phyloP scores from a whole-genome alignment of 225 moss, liverwort and hornwort species.

The Takakia lepidozioides region DNA sequence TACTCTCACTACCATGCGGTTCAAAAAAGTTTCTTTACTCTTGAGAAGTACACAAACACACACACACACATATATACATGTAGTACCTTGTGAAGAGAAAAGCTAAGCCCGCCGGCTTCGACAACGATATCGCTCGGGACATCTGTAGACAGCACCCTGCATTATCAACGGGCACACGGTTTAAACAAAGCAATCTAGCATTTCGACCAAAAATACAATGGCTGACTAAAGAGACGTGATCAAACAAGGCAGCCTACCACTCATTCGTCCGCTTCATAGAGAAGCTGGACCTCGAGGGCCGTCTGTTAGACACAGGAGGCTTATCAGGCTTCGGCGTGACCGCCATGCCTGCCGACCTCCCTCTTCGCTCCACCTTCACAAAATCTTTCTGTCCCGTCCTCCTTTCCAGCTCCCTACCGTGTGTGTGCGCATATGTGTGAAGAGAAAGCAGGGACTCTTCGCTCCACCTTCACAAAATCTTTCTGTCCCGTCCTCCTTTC shows the following conservation, averaged over 20 bases:
- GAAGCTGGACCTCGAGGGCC: constrained; percentile 84
- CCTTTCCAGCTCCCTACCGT: background rate
- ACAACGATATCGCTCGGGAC: constrained; percentile 97
- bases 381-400: constrained; percentile 6
- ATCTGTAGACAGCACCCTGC: constrained; percentile 95
- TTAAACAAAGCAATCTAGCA: constrained; percentile 2
- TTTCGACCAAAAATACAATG: background rate
- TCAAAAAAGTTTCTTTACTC: no score
- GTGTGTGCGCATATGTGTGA: no score
- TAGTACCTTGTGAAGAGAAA: constrained; percentile 87
- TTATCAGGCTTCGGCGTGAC: constrained; percentile 77
- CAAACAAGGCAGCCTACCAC: constrained; percentile 31
- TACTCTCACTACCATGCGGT: no score
- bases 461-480: constrained; percentile 40
- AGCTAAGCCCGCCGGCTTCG: constrained; percentile 90
- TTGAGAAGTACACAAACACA: no score
- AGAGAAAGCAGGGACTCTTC: no score
- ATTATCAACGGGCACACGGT: constrained; percentile 1
- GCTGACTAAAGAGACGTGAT: background rate
- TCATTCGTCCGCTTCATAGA: constrained; percentile 99
- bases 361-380: constrained; percentile 59
- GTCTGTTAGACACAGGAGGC: constrained; percentile 56
- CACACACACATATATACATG: no score
- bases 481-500: constrained; percentile 4
- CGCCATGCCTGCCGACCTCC: constrained; percentile 67